These are phyloP conservation scores for Abrus precatorius DNA, from an alignment of 306 rosid species.

Conservation along the genomic window DNA sequence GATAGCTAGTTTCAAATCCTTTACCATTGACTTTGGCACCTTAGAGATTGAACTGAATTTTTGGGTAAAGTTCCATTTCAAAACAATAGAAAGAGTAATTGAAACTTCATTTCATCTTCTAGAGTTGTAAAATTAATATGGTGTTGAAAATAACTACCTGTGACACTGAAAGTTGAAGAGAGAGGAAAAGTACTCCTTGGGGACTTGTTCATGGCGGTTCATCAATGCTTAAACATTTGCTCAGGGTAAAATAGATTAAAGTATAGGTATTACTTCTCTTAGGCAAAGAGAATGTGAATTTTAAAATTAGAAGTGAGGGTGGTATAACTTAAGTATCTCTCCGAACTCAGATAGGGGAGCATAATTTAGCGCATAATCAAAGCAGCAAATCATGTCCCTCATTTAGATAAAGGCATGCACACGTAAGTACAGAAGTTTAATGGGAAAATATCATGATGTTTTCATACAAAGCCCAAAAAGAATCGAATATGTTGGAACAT, in stretches of 20 bases:
- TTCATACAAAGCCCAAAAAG: background rate
- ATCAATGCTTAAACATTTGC: background rate
- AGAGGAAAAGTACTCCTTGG: background rate
- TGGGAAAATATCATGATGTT: background rate
- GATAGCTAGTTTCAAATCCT: background rate
- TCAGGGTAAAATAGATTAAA: background rate
- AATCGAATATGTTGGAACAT: background rate
- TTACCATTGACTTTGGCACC: background rate
- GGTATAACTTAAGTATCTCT: background rate
- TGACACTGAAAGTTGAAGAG: background rate
- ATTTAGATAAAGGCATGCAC: conserved; percentile 2
- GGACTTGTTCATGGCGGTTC: background rate
- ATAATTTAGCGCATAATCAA: background rate
- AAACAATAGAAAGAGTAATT: background rate
- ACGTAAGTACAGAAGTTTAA: background rate
- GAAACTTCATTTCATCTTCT: background rate
- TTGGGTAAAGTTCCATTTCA: background rate
- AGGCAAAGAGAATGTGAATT: background rate
- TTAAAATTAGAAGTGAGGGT: background rate
- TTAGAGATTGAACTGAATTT: background rate
- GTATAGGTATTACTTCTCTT: background rate
- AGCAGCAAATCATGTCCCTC: background rate
- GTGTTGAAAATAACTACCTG: background rate
- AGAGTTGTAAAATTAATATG: background rate
- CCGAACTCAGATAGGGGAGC: background rate